Evolutionary conservation across 2,329 filamentous ascomycete genomes (phyloP).

Genomic region (Penicillium sp.): DNA sequence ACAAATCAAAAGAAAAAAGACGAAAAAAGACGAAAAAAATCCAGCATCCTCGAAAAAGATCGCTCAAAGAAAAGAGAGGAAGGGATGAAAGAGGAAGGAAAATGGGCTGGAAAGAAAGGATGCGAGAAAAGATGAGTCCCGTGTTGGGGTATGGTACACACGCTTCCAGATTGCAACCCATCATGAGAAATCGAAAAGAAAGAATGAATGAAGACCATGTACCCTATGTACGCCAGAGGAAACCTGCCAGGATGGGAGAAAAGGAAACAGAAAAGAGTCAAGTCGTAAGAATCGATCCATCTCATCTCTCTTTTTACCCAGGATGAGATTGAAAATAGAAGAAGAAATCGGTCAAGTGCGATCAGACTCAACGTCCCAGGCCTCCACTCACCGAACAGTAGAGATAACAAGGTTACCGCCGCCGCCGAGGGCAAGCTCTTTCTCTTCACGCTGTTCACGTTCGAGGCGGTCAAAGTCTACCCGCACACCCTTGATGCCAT

Average conservation of each 20-base stretch:
- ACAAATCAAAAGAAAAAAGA: constrained; percentile 21
- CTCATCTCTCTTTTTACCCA: neutral
- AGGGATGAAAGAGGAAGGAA: constrained; percentile 14
- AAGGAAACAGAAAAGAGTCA: constrained; percentile 14
- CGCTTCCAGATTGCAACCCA: constrained; percentile 22
- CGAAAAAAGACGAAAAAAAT: constrained; percentile 3
- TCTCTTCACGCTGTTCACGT: constrained; percentile 39
- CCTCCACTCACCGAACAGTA: constrained; percentile 31
- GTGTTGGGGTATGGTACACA: constrained; percentile 30
- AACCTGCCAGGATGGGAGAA: constrained; percentile 21
- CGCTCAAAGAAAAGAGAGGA: constrained; percentile 8
- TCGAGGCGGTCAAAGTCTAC: constrained; percentile 51
- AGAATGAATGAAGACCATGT: constrained; percentile 9
- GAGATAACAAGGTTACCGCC: constrained; percentile 36
- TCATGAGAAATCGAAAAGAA: constrained; percentile 6
- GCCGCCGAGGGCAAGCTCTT: constrained; percentile 35
- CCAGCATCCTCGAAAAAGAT: constrained; percentile 13
- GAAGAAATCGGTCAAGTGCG: neutral
- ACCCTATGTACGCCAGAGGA: constrained; percentile 27
- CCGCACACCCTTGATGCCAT: constrained; percentile 21
- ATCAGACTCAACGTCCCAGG: neutral
- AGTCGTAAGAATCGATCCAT: constrained; percentile 23
- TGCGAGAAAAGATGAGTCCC: constrained; percentile 20
- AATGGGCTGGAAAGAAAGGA: neutral
- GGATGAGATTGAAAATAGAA: constrained; percentile 1